Evolutionary conservation across 2,329 filamentous ascomycete genomes (phyloP).

Genomic region (Colletotrichum endophyticum): DNA sequence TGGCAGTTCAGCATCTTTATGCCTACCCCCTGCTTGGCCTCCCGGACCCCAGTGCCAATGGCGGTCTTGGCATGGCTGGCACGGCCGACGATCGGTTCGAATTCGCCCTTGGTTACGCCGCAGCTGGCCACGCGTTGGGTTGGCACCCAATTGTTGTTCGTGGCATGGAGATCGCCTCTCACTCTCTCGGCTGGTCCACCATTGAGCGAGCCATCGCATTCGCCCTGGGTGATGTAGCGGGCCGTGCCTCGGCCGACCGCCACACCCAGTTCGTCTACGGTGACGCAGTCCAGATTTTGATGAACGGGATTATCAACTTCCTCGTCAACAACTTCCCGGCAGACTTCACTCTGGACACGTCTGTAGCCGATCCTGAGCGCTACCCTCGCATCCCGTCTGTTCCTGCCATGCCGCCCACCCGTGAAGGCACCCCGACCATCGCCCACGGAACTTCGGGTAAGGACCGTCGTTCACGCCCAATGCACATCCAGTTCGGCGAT

Average conservation of each 20-base stretch:
- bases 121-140: slow-evolving; percentile 63
- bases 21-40: slow-evolving; percentile 53
- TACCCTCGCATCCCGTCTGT: slow-evolving; percentile 52
- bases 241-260: slow-evolving; percentile 29
- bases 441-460: slow-evolving; percentile 42
- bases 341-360: slow-evolving; percentile 63
- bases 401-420: slow-evolving; percentile 37
- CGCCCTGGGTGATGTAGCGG: slow-evolving; percentile 44
- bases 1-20: slow-evolving; percentile 63
- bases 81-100: slow-evolving; percentile 49
- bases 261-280: slow-evolving; percentile 55
- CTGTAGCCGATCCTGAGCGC: slow-evolving; percentile 36
- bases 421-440: slow-evolving; percentile 36
- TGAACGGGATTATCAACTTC: slow-evolving; percentile 63
- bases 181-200: slow-evolving; percentile 66
- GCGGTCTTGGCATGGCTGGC: slow-evolving; percentile 39
- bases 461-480: slow-evolving; percentile 56
- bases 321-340: slow-evolving; percentile 64
- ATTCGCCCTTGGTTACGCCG: slow-evolving; percentile 68
- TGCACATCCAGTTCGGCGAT: slow-evolving; percentile 75
- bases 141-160: slow-evolving; percentile 60
- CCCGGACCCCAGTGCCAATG: slow-evolving; percentile 33
- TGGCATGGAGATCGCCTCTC: slow-evolving; percentile 64
- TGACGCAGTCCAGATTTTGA: slow-evolving; percentile 56
- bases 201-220: slow-evolving; percentile 67